Base-by-base conservation (phyloP, 2,329 filamentous ascomycete genomes). In the Talaromyces pinophilus region DNA sequence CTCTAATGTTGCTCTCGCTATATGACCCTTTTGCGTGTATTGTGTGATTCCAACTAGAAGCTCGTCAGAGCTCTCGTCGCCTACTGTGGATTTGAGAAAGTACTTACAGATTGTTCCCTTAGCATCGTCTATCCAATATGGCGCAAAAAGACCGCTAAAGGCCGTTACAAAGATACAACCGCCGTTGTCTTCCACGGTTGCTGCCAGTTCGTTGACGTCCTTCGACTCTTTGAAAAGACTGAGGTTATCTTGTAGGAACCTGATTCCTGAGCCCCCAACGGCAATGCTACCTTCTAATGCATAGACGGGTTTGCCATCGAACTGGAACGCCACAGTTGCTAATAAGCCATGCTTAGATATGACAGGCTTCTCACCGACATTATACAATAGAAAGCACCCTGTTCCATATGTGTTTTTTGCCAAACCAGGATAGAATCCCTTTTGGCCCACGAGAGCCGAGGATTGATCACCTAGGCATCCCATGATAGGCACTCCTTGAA, bases 111-210 rank as follows among this genome's bases (percentile, higher is more conserved):
- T 87, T 4, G 92, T 96, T 63, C 93, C 93, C 76, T 93, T 90
- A n/a, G 92, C 92, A 78, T 96, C 92, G 75, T 96, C 92, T 69
- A 96, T 93, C 93, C 93, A 97, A 78, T 97, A 96, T 0, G 93
- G 93, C 0, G 93, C 93, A 76, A 96, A 96, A 2, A 97, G 85
- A 55, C 93, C 93, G 76, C 90, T 93, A 77, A 97, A 97, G 0
- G 92, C 93, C 6, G 93, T 96, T 64, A 97, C 93, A 73, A 97
- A 89, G 13, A 94, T 87, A 63, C 93, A 90, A 10, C 93, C 93
- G 60, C 92, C 93, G 68, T 91, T 96, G 75, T 96, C 90, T 52
- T 84, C 77, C 2, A 90, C 88, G 0, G 84, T 87, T 62, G 82
- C 83, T 4, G 88, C 88, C 30, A 90, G 79, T 63, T 88, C 86